Evolutionary conservation across 2,329 filamentous ascomycete genomes (phyloP), one percentile per base, ranked within the genome.

Genomic region (Monosporascus sp.): DNA sequence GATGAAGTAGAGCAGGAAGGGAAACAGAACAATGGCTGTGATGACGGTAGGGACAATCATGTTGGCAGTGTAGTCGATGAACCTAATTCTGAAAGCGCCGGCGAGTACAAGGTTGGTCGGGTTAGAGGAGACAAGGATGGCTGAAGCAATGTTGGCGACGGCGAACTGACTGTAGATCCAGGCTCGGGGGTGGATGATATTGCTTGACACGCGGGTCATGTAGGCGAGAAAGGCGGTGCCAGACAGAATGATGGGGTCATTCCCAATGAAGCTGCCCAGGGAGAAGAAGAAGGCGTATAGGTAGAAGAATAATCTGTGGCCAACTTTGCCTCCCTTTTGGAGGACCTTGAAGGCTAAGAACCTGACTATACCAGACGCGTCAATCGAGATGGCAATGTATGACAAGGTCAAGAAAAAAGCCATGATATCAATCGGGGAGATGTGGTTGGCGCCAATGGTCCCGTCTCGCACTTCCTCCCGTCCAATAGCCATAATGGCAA

Each of bases 371-470:
- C 87, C 87, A 0, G 87, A 89, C 2, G 87, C 86, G 58, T 90
- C 87, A 54, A 90, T 88, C 0, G 86, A 89, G 46, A 90, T 88
- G 47, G 87, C 87, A 54, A 90, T 89, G 60, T 90, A 90, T 3
- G 87, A 87, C 44, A 89, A 66, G 0, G 85, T 87, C 44, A 90
- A 73, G 70, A 90, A 90, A 70, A 90, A 90, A 17, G 76, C 70
- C 84, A 90, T 88, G 55, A 89, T 89, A 55, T 90, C 85, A 58
- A 88, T 77, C 0, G 87, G 87, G 2, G 75, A 75, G 59, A 90
- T 90, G 61, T 83, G 74, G 60, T 87, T 72, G 1, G 83, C 75
- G 0, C 86, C 86, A 7, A 87, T 67, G 0, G 83, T 89, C 2
- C 87, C 87, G 60, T 82, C 86, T n/a, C 79, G 73, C 0, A 90